These are phyloP conservation scores for Telopea speciosissima DNA, from an alignment of 177 flowering plant species.

Conservation along the genomic window DNA sequence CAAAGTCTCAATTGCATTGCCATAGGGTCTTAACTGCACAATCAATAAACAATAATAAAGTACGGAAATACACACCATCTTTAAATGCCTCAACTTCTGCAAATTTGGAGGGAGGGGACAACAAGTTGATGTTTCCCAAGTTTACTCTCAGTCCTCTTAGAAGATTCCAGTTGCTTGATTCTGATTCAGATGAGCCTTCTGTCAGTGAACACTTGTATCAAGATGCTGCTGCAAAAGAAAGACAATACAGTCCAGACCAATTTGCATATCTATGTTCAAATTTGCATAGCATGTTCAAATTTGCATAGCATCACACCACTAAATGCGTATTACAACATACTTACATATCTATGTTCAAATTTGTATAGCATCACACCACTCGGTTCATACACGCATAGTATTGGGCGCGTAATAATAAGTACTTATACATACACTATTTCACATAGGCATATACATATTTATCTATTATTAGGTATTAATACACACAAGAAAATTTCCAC, in stretches of 20 bases:
- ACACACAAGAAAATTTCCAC: too few relatives aligned
- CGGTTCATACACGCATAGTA: too few relatives aligned
- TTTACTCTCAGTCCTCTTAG: slow-evolving; percentile 63
- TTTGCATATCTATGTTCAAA: too few relatives aligned
- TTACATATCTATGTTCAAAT: too few relatives aligned
- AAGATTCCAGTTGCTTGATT: slow-evolving; percentile 75
- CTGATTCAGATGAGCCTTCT: slow-evolving; percentile 68
- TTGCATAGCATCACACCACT: too few relatives aligned
- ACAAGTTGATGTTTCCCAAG: slow-evolving; percentile 33
- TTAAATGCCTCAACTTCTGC: slow-evolving; percentile 27
- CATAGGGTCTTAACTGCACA: slow-evolving; percentile 35
- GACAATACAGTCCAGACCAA: slow-evolving; percentile 9
- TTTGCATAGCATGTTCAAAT: too few relatives aligned
- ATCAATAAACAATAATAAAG: slow-evolving; percentile 22
- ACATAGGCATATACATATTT: too few relatives aligned
- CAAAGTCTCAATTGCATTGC: slow-evolving; percentile 49
- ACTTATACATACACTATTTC: too few relatives aligned
- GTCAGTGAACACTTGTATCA: slow-evolving; percentile 13
- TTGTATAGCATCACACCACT: too few relatives aligned
- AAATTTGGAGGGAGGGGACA: slow-evolving; percentile 22
- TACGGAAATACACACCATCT: slow-evolving; percentile 23
- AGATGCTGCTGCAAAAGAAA: slow-evolving; percentile 16
- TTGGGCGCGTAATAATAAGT: too few relatives aligned
- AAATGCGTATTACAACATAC: too few relatives aligned
- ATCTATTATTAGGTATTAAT: too few relatives aligned